phyloP scores from a whole-genome alignment of 495 filamentous ascomycete genomes.

The Poronia punctata region DNA sequence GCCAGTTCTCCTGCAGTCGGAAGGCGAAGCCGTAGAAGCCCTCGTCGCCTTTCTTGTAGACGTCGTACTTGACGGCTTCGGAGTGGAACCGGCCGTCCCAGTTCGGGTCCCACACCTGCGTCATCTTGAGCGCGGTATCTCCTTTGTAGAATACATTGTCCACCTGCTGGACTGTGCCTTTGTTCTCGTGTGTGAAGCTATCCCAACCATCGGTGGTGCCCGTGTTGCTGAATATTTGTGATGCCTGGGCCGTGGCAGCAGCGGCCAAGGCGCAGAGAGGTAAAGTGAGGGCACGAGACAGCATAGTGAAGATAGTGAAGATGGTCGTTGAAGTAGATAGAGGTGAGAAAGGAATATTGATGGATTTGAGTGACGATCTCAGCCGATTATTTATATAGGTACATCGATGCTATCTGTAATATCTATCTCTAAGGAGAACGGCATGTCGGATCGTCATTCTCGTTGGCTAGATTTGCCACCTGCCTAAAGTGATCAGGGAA shows the following conservation, averaged over 20 bases:
- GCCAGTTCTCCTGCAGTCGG: constrained; percentile 43
- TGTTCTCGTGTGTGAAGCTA: constrained; percentile 33
- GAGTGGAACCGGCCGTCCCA: constrained; percentile 50
- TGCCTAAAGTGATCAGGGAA: too few relatives aligned
- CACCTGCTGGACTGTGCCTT: constrained; percentile 42
- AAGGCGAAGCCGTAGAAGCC: constrained; percentile 53
- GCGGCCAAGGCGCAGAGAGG: constrained; percentile 13
- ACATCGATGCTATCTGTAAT: too few relatives aligned
- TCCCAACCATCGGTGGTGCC: constrained; percentile 47
- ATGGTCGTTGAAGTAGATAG: not conserved
- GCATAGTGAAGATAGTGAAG: constrained; percentile 8
- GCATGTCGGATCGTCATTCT: too few relatives aligned
- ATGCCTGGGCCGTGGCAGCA: constrained; percentile 15
- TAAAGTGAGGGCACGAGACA: not conserved
- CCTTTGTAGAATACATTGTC: constrained; percentile 40
- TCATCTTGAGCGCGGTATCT: constrained; percentile 44
- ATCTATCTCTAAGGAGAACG: too few relatives aligned
- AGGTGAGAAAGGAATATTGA: too few relatives aligned
- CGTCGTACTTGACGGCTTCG: constrained; percentile 42
- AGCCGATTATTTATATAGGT: too few relatives aligned
- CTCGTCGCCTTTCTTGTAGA: constrained; percentile 42
- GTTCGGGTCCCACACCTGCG: constrained; percentile 41
- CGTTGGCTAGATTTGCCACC: too few relatives aligned
- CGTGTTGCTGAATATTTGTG: constrained; percentile 42
- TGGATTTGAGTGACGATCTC: too few relatives aligned